Conservation (phyloP, 108 stramenopile genomes). For the Cyclotella sp. region DNA sequence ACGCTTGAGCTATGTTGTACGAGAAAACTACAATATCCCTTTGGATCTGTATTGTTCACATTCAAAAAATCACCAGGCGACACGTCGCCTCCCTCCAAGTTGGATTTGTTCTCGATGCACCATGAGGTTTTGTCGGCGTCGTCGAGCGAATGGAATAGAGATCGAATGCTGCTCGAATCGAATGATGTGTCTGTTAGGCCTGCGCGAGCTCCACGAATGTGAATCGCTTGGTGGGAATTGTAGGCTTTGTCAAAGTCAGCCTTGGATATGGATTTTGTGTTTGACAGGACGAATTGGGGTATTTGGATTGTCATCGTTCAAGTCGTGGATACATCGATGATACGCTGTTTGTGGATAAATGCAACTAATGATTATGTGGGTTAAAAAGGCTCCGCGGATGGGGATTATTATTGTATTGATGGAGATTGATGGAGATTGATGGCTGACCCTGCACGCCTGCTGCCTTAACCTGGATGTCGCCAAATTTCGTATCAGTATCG, state of each 20-base stretch:
- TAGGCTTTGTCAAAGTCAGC: slow-evolving; percentile 29
- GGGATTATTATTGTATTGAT: no score
- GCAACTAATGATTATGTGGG: no score
- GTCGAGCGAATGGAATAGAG: slow-evolving; percentile 54
- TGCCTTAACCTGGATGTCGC: no score
- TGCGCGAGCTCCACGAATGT: slow-evolving; percentile 21
- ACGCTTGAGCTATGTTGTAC: slow-evolving; percentile 66
- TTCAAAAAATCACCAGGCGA: slow-evolving; percentile 39
- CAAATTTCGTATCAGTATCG: no score
- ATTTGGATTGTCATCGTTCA: not conserved
- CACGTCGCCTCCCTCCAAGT: slow-evolving; percentile 4
- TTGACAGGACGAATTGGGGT: not conserved
- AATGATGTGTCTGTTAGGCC: slow-evolving; percentile 1
- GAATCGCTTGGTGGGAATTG: slow-evolving; percentile 24
- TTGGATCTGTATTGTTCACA: slow-evolving; percentile 10
- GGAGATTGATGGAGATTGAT: no score
- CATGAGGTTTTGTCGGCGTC: slow-evolving; percentile 65
- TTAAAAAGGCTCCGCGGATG: no score
- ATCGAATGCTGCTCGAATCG: slow-evolving; percentile 35
- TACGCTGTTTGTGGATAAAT: no score
- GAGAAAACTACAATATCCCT: slow-evolving; percentile 85
- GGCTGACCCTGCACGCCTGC: no score
- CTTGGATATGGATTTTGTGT: not conserved
- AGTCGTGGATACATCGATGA: no score
- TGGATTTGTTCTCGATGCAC: slow-evolving; percentile 70